These are phyloP conservation scores for Pneumocystis jirovecii DNA, from an alignment of 1,139 yeast genomes.

Conservation along the genomic window DNA sequence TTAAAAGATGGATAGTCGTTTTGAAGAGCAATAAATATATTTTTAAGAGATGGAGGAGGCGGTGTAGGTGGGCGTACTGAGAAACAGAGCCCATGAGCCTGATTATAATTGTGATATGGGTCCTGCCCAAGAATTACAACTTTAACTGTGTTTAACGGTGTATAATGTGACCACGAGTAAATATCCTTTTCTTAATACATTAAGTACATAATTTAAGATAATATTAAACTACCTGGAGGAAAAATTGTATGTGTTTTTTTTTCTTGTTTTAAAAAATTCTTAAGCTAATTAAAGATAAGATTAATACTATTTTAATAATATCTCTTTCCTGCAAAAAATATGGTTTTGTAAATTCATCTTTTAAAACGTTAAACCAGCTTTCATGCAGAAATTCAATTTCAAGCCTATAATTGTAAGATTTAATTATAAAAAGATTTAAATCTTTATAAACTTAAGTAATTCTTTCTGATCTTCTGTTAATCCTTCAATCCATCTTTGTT, in stretches of 20 bases:
- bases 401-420: constrained; percentile 22
- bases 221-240: constrained; percentile 40
- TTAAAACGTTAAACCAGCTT: constrained; percentile 61
- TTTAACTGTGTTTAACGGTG: constrained; percentile 60
- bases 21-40: constrained; percentile 67
- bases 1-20: constrained; percentile 60
- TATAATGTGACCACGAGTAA: constrained; percentile 86
- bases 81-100: constrained; percentile 94
- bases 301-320: not conserved
- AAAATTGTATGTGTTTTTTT: constrained; percentile 36
- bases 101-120: constrained; percentile 83
- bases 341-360: constrained; percentile 65
- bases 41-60: constrained; percentile 81
- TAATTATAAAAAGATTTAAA: not conserved
- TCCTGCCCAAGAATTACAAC: constrained; percentile 88
- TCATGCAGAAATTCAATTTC: constrained; percentile 60
- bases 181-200: constrained; percentile 32
- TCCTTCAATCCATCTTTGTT: constrained; percentile 38
- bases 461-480: constrained; percentile 39
- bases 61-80: constrained; percentile 71
- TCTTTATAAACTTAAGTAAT: constrained; percentile 31
- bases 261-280: constrained; percentile 37
- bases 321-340: constrained; percentile 36
- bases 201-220: not conserved
- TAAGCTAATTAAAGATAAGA: constrained; percentile 34